These are phyloP conservation scores for Litchi chinensis DNA, from an alignment of 345 rosid genomes.

Conservation along the genomic window DNA sequence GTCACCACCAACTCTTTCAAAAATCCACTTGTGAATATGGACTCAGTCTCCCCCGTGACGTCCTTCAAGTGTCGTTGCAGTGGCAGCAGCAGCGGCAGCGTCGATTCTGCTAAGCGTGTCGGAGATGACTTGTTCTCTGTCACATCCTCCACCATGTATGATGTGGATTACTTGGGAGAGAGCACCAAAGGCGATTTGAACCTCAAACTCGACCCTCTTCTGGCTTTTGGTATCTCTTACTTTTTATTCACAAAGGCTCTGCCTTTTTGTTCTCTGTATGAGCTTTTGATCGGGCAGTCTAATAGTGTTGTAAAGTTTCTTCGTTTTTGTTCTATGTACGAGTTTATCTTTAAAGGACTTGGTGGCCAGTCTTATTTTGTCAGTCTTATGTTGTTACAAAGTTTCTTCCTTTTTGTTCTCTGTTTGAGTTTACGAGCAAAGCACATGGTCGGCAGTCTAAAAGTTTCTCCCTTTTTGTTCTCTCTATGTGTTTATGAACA, in stretches of 20 bases:
- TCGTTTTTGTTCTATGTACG: background rate
- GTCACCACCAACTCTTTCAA: constrained; percentile 14
- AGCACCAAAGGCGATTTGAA: constrained; percentile 96
- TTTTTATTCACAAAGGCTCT: background rate
- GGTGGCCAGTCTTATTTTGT: background rate
- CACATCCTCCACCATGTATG: constrained; percentile 59
- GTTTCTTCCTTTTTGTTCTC: background rate
- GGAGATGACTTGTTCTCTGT: constrained; percentile 69
- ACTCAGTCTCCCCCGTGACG: background rate
- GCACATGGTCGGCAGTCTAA: background rate
- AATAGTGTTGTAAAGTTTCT: background rate
- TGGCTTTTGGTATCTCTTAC: constrained; percentile 47
- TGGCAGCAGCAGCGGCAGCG: constrained; percentile 31
- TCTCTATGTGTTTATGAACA: background rate
- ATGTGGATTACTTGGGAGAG: constrained; percentile 91
- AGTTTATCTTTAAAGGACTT: background rate
- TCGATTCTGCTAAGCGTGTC: constrained; percentile 13
- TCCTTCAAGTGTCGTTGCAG: constrained; percentile 33
- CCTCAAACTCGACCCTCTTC: constrained; percentile 65
- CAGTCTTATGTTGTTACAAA: background rate
- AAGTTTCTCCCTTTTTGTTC: background rate
- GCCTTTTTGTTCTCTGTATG: background rate
- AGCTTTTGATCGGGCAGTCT: background rate
- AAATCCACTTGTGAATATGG: background rate
- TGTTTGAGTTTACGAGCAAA: background rate